Evolutionary conservation across 2,329 filamentous ascomycete species (phyloP).

Genomic region (Sphaerulina populicola): DNA sequence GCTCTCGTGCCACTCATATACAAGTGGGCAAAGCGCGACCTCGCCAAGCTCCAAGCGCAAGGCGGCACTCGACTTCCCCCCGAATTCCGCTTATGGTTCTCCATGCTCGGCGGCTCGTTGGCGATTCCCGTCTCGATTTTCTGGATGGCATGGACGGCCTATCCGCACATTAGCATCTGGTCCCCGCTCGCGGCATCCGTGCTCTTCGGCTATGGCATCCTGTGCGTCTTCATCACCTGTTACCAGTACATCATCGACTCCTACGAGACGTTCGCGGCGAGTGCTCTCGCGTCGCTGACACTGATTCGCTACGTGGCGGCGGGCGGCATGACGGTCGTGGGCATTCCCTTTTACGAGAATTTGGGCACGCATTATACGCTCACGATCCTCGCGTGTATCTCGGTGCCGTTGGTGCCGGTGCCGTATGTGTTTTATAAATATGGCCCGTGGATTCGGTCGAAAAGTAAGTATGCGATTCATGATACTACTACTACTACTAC

Average conservation of each 20-base stretch:
- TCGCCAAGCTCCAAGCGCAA: conserved; percentile 36
- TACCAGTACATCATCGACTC: conserved; percentile 54
- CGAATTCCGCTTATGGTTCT: conserved; percentile 48
- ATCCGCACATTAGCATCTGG: conserved; percentile 42
- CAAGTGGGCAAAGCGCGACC: conserved; percentile 29
- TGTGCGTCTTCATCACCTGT: conserved; percentile 44
- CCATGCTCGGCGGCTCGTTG: conserved; percentile 42
- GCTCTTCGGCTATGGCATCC: conserved; percentile 46
- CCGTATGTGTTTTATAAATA: conserved; percentile 17
- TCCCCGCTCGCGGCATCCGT: conserved; percentile 45
- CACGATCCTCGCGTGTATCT: conserved; percentile 17
- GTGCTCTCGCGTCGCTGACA: conserved; percentile 39
- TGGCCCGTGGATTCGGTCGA: conserved; percentile 23
- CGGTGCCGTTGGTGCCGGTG: conserved; percentile 13
- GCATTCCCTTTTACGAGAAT: conserved; percentile 28
- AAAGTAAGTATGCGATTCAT: conserved; percentile 14
- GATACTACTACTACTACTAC: neutral
- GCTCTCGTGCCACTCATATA: conserved; percentile 17
- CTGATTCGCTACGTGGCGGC: conserved; percentile 37
- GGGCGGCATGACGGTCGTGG: conserved; percentile 36
- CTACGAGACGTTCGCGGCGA: conserved; percentile 48
- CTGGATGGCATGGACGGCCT: conserved; percentile 52
- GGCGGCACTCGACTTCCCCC: conserved; percentile 39
- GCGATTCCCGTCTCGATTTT: conserved; percentile 47
- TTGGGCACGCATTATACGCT: conserved; percentile 17